Base-by-base conservation (phyloP, 495 filamentous ascomycete species). In the Pseudomonodictys pantanalensis region DNA sequence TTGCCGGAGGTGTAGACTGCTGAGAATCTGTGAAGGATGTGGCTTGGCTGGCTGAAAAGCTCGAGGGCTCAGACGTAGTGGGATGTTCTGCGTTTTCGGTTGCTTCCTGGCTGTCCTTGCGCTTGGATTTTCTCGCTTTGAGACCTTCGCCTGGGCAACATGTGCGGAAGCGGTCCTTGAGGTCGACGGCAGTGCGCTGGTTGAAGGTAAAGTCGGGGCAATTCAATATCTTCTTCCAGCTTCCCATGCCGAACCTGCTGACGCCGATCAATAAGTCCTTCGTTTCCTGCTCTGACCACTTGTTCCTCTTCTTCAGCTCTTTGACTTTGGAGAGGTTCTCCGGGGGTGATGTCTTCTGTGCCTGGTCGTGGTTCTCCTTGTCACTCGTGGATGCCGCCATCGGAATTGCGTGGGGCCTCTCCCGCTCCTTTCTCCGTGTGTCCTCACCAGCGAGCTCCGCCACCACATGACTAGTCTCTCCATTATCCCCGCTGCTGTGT, bases 261-360 rank as follows among this genome's bases (percentile, higher is more conserved):
- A 95, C 90, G 1, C 90, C 91, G 52, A 84, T 77, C 25, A 95
- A 71, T 10, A 96, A 74, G 51, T 86, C 79, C 23, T 84, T 83
- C 1, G 90, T 95, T 69, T 96, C 91, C 65, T 91, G 84, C 48
- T 93, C 86, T 0, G 85, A 86, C 91, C 91, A 96, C 79, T 80
- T 59, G 64, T 64, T 72, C 62, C 52, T 68, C 48, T 66, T 67
- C 41, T 50, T 58, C 33, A 22, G 11, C n/a, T 57, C 63, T 38
- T 57, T 52, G 38, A 24, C 20, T 46, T 49, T 23, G 45, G 20
- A 12, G 15, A 26, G 49, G 11, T 24, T 39, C 18, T 18, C 26
- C n/a, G 11, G 5, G 2, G 24, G 12, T 9, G 39, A 12, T 17
- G 17, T 39, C 12, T 53, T 22, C 15, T 9, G 35, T 22, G 28